Base-by-base conservation (phyloP, 169 alveolate species). In the Miamiensis avidus region DNA sequence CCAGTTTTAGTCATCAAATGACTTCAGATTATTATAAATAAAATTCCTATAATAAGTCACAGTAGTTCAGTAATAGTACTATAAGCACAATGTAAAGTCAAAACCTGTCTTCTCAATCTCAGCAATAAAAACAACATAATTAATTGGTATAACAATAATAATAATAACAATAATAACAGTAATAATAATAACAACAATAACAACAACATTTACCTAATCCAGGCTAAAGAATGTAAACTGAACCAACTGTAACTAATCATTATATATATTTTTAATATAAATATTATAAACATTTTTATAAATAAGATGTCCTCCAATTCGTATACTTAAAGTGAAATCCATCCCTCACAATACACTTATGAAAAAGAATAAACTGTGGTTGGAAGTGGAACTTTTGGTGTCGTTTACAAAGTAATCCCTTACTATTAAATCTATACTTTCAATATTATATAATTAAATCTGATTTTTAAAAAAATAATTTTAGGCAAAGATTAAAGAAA, bases 331-430 rank as follows among this genome's bases (percentile, higher is more conserved):
- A 49, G 26, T 49, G 69, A 49, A 49, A 49, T 49, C 20, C 26
- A 49, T 49, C 69, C 69, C 69, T 49, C 69, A 49, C 4, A 49
- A 49, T 49, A 11, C 20, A 49, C 69, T 49, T 49, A 49, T 49
- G 4, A 4, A 11, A 49, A 49, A 11, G 99, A 98, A 31, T 94
- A 96, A 81, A 96, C 97, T 30, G n/a, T n/a, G n/a, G 91, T 98
- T 30, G 99, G 99, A 1, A 98, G 98, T 78, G 99, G 99, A 25
- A 97, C 99, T 15, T 99, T 99, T 90, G 99, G 99, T 29, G 99
- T 98, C 0, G 99, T 99, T 0, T 98, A 97, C 81, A 98, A 97
- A 88, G 99, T 91, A 88, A 82, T 31, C 27, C 1, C 0, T 78
- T 65, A 31, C 30, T 30, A 31, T 64, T 64, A 64, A 20, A 1